Evolutionary conservation across 163 green algal species (phyloP).

Genomic region (Prototheca wickerhamii): DNA sequence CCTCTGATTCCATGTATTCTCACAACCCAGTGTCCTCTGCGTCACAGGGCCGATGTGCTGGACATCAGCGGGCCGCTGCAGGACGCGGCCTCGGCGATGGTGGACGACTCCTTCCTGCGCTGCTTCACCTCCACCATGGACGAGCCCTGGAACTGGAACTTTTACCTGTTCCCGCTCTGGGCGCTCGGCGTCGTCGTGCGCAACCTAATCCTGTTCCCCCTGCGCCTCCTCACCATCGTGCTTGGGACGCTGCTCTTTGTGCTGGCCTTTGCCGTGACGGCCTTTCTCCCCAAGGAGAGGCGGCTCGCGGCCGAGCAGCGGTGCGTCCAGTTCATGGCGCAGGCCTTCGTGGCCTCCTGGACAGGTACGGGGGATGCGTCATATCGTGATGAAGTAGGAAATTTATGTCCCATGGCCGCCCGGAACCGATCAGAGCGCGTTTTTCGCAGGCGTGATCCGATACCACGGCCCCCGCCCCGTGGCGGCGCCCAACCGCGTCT

Average conservation of each 20-base stretch:
- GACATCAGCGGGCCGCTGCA: constrained; percentile 74
- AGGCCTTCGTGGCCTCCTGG: constrained; percentile 84
- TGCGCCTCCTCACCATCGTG: constrained; percentile 66
- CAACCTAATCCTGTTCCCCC: constrained; percentile 83
- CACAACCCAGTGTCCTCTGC: too few species aligned
- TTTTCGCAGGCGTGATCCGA: constrained; percentile 43
- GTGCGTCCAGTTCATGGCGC: constrained; percentile 71
- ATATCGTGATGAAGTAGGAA: too few species aligned
- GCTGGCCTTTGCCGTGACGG: constrained; percentile 63
- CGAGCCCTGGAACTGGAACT: constrained; percentile 96
- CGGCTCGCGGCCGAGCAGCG: constrained; percentile 42
- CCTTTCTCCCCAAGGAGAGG: constrained; percentile 35
- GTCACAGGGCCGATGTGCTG: constrained; percentile 54
- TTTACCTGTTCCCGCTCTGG: constrained; percentile 93
- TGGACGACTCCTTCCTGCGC: constrained; percentile 93
- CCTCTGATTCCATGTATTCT: too few species aligned
- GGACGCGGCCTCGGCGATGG: constrained; percentile 69
- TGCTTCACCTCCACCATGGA: constrained; percentile 70
- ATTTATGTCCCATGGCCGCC: neutral
- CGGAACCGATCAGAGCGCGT: neutral
- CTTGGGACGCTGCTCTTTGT: constrained; percentile 67
- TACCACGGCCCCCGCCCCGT: constrained; percentile 92
- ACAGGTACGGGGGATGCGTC: constrained; percentile 41
- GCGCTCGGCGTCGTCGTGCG: constrained; percentile 61
- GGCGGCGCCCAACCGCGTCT: constrained; percentile 66